Evolutionary conservation across 2,329 filamentous ascomycete species (phyloP), one percentile per base, ranked within the genome.

Genomic region (Calonectria hawksworthii): DNA sequence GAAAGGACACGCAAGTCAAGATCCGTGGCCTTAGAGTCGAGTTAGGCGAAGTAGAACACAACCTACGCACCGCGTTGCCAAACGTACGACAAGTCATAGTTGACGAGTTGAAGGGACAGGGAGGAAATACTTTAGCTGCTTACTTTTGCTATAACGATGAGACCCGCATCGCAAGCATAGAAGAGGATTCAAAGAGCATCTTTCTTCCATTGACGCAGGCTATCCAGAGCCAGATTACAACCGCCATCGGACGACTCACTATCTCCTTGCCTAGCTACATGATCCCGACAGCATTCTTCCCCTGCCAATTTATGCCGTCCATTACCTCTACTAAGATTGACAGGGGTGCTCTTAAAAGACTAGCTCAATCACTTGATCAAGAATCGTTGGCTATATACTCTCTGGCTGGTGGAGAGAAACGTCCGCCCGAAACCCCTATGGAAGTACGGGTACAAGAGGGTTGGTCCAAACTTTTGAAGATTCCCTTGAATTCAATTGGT

Each of bases 1-100:
- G 59, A n/a, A 64, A 89, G 75, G 90, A 92, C 75, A 85, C 84
- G 0, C 90, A 92, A 79, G 85, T 92, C 51, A 92, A 92, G 77
- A 81, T 92, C 14, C 85, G 86, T 23, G 91, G 92, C 51, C 90
- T 87, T 59, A 79, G 89, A 65, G 59, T 64, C n/a, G 59, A 64
- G 38, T 23, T 64, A 4, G 59, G 59, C 4, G 59, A 64, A 14
- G 59, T 64, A 1, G 59, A 64, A 16, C 59, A 64, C 26, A 44
- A 64, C 26, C 23, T 64, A 18, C 59, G 59, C 16, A 14, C 38
- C 6, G 59, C 59, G 0, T 32, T 64, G 9, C 54, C 54, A 38
- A 38, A 64, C 10, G 59, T 41, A 6, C 59, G 59, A 47, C 59
- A 64, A 38, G 26, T 64, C 14, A 47, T 64, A 28, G 59, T 64